phyloP scores from a whole-genome alignment of 1,139 yeast genomes.

The Blastobotrys indianensis region DNA sequence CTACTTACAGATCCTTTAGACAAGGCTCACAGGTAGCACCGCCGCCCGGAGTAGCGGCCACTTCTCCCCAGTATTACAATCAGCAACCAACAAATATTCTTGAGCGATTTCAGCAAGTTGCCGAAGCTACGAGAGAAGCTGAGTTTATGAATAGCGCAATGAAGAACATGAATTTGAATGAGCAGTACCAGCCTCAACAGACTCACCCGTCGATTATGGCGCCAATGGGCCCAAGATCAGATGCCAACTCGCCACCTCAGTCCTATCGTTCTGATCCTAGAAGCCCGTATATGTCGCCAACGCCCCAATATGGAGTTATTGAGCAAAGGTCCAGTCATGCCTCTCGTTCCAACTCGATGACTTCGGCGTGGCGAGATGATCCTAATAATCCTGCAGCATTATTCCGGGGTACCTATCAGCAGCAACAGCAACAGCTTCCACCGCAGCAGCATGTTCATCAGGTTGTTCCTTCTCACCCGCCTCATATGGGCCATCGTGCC shows the following conservation, averaged over 20 bases:
- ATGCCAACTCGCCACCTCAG: slow-evolving; percentile 11
- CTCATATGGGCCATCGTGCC: not conserved
- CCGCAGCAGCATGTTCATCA: slow-evolving; percentile 1
- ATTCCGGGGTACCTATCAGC: slow-evolving; percentile 3
- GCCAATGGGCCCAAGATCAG: slow-evolving; percentile 4
- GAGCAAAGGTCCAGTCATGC: slow-evolving; percentile 11
- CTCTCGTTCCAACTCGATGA: slow-evolving; percentile 23
- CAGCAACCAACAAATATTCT: slow-evolving; percentile 15
- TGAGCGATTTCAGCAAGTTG: slow-evolving; percentile 60
- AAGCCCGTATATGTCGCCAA: slow-evolving; percentile 22
- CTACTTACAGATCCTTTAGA: slow-evolving; percentile 10
- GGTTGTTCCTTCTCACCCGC: not conserved
- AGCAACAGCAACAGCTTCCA: not conserved
- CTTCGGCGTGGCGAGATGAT: slow-evolving; percentile 19
- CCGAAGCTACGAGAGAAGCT: slow-evolving; percentile 73
- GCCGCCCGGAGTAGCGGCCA: slow-evolving; percentile 2
- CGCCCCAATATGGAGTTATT: slow-evolving; percentile 15
- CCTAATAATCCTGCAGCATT: not conserved
- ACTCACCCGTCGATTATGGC: not conserved
- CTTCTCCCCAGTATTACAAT: slow-evolving; percentile 10
- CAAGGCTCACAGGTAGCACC: slow-evolving; percentile 1
- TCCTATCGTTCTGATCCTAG: slow-evolving; percentile 5
- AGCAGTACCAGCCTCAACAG: not conserved
- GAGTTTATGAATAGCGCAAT: slow-evolving; percentile 54
- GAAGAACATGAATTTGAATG: slow-evolving; percentile 15